Evolutionary conservation across 495 filamentous ascomycete genomes (phyloP).

Genomic region (Aeminium ludgeri): DNA sequence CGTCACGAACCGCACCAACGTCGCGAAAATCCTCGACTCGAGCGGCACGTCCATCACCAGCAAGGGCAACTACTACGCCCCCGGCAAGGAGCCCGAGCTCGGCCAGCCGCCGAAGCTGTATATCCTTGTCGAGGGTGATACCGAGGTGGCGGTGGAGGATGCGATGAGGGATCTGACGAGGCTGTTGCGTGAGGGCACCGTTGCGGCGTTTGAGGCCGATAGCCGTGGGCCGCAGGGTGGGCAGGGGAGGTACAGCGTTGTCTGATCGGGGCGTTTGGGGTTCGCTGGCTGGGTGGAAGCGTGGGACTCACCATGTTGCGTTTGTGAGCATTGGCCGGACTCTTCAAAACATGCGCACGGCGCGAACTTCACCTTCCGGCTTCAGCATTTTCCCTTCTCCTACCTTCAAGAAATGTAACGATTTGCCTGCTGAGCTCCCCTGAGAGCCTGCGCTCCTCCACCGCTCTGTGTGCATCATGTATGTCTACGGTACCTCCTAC

Average conservation of each 20-base stretch:
- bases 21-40: slow-evolving; percentile 91
- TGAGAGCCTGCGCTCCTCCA: too few species aligned
- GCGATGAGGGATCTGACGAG: slow-evolving; percentile 85
- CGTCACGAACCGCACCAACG: slow-evolving; percentile 96
- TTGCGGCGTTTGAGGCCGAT: slow-evolving; percentile 75
- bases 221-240: slow-evolving; percentile 45
- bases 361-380: too few species aligned
- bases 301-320: too few species aligned
- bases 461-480: too few species aligned
- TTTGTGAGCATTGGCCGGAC: too few species aligned
- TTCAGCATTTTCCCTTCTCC: too few species aligned
- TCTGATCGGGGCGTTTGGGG: slow-evolving; percentile 25
- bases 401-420: too few species aligned
- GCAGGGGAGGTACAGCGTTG: slow-evolving; percentile 79
- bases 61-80: slow-evolving; percentile 76
- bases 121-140: slow-evolving; percentile 93
- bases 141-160: slow-evolving; percentile 75
- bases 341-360: too few species aligned
- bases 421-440: too few species aligned
- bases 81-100: slow-evolving; percentile 61
- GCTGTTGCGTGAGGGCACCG: slow-evolving; percentile 77
- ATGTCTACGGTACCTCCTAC: too few species aligned
- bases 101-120: slow-evolving; percentile 79
- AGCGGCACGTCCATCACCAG: slow-evolving; percentile 94
- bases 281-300: too few species aligned